Evolutionary conservation across 176 grass and related monocot species (phyloP).

Genomic region (Melocanna baccifera): DNA sequence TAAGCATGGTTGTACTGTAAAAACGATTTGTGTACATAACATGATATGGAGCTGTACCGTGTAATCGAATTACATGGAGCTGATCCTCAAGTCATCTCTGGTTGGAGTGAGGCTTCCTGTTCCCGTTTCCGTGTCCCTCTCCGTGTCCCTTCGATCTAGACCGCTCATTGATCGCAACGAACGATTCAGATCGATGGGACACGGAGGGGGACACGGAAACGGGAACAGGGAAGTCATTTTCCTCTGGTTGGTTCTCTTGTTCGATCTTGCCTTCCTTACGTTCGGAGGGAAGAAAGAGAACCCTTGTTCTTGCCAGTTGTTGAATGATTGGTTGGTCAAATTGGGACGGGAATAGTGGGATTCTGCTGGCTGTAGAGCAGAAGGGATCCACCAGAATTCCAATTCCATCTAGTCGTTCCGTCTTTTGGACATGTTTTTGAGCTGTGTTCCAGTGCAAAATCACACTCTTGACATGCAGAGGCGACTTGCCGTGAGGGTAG

Average conservation of each 20-base stretch:
- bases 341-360: background rate
- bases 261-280: background rate
- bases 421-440: background rate
- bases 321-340: background rate
- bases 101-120: too few species aligned
- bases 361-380: conserved; percentile 12
- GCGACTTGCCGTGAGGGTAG: background rate
- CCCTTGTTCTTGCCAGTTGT: background rate
- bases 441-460: background rate
- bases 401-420: background rate
- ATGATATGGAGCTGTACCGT: conserved; percentile 26
- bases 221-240: too few species aligned
- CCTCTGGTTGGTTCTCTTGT: background rate
- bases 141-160: too few species aligned
- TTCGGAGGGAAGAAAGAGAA: background rate
- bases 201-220: too few species aligned
- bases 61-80: conserved; percentile 8
- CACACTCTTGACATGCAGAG: background rate
- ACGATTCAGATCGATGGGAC: too few species aligned
- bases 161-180: too few species aligned
- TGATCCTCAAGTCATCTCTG: background rate
- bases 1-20: conserved; percentile 23
- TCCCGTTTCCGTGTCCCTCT: too few species aligned
- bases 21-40: conserved; percentile 26
- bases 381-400: background rate